Conservation (phyloP, 805 yeast species). For the Danielia oregonensis region DNA sequence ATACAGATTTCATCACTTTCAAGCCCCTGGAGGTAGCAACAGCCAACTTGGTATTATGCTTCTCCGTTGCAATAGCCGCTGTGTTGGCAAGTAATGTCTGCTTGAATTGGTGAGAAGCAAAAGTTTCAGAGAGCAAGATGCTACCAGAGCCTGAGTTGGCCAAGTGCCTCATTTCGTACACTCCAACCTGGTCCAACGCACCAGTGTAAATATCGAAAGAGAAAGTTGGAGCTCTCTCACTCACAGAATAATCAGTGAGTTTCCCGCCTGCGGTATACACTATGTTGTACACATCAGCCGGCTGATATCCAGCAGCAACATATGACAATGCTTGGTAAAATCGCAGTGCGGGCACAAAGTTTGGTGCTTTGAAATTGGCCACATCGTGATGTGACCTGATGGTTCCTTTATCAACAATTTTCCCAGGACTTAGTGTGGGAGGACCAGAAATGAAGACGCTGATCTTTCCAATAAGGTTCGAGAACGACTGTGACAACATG, state of each 20-base stretch:
- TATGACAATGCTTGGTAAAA: constrained; percentile 27
- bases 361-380: constrained; percentile 25
- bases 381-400: constrained; percentile 37
- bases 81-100: constrained; percentile 11
- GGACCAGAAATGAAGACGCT: constrained; percentile 36
- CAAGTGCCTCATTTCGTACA: constrained; percentile 39
- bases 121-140: constrained; percentile 27
- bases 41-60: constrained; percentile 17
- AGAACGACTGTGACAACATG: constrained; percentile 19
- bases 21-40: constrained; percentile 29
- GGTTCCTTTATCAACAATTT: constrained; percentile 19
- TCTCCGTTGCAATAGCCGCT: background rate
- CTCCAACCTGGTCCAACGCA: constrained; percentile 40
- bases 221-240: constrained; percentile 21
- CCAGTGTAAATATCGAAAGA: constrained; percentile 32
- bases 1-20: constrained; percentile 30
- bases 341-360: constrained; percentile 22
- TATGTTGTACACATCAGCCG: constrained; percentile 14
- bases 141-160: constrained; percentile 31
- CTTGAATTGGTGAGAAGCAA: constrained; percentile 21
- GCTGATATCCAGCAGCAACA: constrained; percentile 26
- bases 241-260: constrained; percentile 19
- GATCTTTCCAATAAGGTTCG: constrained; percentile 24
- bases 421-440: constrained; percentile 35
- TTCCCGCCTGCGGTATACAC: constrained; percentile 16